phyloP scores from a whole-genome alignment of 441 rosid genomes.

The Populus hybrid region DNA sequence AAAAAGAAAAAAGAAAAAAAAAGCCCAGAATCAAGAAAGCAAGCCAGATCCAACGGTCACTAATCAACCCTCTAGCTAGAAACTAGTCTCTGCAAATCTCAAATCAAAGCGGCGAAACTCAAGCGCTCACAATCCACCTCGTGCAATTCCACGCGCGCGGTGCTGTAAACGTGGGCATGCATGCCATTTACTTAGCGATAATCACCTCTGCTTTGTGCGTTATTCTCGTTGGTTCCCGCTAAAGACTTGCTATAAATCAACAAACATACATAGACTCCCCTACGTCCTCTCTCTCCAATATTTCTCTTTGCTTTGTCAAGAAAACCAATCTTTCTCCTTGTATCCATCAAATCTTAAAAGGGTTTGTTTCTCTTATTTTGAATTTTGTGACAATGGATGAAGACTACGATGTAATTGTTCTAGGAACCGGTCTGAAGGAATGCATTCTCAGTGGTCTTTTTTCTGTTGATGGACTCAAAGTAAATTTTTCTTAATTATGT shows the following conservation, averaged over 20 bases:
- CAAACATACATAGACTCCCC: background rate
- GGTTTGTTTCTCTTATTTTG: background rate
- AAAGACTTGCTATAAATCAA: slow-evolving; percentile 31
- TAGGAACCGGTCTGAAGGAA: slow-evolving; percentile 78
- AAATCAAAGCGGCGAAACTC: background rate
- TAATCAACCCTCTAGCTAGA: background rate
- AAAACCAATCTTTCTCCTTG: background rate
- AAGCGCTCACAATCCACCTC: background rate
- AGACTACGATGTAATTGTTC: slow-evolving; percentile 72
- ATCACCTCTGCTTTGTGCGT: background rate
- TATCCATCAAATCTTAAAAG: background rate
- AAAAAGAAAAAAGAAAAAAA: too few relatives aligned
- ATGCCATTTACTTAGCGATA: too few relatives aligned
- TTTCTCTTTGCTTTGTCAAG: background rate
- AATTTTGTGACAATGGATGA: slow-evolving; percentile 48
- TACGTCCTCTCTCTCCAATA: background rate
- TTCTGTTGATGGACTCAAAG: slow-evolving; percentile 85
- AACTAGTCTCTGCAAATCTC: background rate
- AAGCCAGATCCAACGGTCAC: background rate
- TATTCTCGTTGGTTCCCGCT: slow-evolving; percentile 34
- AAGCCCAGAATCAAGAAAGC: background rate
- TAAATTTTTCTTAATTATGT: slow-evolving; percentile 12
- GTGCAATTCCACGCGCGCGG: too few relatives aligned
- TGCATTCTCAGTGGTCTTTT: slow-evolving; percentile 89
- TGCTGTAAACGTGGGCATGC: background rate